These are phyloP conservation scores for Lactarius evosmus DNA, from an alignment of 768 basidiomycete genomes.

Conservation along the genomic window DNA sequence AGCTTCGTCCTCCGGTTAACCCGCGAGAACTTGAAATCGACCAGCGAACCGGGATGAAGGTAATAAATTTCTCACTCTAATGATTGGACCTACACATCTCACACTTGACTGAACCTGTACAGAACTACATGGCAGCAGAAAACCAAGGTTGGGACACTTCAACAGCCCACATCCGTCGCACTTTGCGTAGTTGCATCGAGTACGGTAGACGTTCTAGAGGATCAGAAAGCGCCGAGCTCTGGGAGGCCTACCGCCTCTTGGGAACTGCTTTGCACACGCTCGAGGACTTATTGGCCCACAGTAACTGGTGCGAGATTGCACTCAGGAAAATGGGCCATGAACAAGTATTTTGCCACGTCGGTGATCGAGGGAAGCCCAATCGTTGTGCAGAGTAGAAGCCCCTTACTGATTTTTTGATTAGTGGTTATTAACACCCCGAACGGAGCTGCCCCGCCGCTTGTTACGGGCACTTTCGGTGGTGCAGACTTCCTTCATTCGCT, in stretches of 20 bases:
- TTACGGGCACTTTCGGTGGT: slow-evolving; percentile 67
- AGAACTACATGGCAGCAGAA: slow-evolving; percentile 80
- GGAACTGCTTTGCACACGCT: slow-evolving; percentile 66
- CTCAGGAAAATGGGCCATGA: slow-evolving; percentile 65
- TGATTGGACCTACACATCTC: neutral
- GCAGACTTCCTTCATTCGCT: slow-evolving; percentile 66
- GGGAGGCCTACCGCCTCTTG: slow-evolving; percentile 67
- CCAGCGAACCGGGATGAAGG: slow-evolving; percentile 76
- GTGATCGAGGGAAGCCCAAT: slow-evolving; percentile 46
- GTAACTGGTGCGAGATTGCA: slow-evolving; percentile 76
- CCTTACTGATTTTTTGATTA: neutral
- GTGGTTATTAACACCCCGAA: slow-evolving; percentile 49
- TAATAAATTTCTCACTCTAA: slow-evolving; percentile 28
- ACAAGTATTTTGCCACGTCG: slow-evolving; percentile 79
- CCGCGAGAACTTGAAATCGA: slow-evolving; percentile 74
- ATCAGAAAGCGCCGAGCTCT: slow-evolving; percentile 52
- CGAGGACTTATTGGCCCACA: slow-evolving; percentile 76
- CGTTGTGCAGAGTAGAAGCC: neutral
- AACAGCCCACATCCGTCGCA: slow-evolving; percentile 61
- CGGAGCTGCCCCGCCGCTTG: slow-evolving; percentile 56
- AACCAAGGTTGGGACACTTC: slow-evolving; percentile 71
- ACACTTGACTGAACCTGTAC: neutral
- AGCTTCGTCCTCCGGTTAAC: slow-evolving; percentile 72
- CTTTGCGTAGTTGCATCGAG: slow-evolving; percentile 63
- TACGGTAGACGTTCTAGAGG: slow-evolving; percentile 56